phyloP scores from a whole-genome alignment of 768 basidiomycete genomes.

The Boletus patriciae region DNA sequence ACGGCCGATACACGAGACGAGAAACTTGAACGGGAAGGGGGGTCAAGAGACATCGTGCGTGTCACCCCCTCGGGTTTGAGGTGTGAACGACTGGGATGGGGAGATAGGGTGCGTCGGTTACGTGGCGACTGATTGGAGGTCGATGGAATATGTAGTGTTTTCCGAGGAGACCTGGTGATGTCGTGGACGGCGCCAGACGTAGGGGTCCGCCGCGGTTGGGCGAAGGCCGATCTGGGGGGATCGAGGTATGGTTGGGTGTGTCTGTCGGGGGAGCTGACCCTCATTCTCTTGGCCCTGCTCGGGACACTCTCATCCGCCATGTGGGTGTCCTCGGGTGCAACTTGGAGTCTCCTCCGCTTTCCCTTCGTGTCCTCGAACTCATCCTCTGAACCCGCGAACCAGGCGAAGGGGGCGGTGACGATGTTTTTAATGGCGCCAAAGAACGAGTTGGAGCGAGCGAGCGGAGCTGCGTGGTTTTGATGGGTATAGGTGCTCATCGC shows the following conservation, averaged over 20 bases:
- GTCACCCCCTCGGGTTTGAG: slow-evolving; percentile 38
- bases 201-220: slow-evolving; percentile 21
- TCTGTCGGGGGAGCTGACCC: slow-evolving; percentile 50
- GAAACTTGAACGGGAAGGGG: slow-evolving; percentile 38
- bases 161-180: slow-evolving; percentile 30
- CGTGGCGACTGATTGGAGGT: slow-evolving; percentile 33
- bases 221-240: slow-evolving; percentile 50
- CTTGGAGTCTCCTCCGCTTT: slow-evolving; percentile 53
- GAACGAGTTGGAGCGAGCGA: slow-evolving; percentile 58
- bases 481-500: slow-evolving; percentile 34
- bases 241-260: slow-evolving; percentile 50
- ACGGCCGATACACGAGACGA: slow-evolving; percentile 27
- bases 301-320: slow-evolving; percentile 36
- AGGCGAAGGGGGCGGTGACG: slow-evolving; percentile 59
- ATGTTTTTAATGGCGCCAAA: slow-evolving; percentile 63
- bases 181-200: slow-evolving; percentile 24
- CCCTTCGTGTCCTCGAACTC: slow-evolving; percentile 51
- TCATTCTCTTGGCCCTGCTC: slow-evolving; percentile 49
- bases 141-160: slow-evolving; percentile 33
- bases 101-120: slow-evolving; percentile 46
- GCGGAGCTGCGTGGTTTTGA: slow-evolving; percentile 31
- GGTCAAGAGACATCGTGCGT: slow-evolving; percentile 77
- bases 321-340: slow-evolving; percentile 20
- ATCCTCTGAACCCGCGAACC: slow-evolving; percentile 54
- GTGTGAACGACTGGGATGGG: slow-evolving; percentile 32